A percentile compares a stretch with the other conserved stretches of the same genome.
phyloP scores from a whole-genome alignment of 345 rosid species.

The Lepidium sativum region DNA sequence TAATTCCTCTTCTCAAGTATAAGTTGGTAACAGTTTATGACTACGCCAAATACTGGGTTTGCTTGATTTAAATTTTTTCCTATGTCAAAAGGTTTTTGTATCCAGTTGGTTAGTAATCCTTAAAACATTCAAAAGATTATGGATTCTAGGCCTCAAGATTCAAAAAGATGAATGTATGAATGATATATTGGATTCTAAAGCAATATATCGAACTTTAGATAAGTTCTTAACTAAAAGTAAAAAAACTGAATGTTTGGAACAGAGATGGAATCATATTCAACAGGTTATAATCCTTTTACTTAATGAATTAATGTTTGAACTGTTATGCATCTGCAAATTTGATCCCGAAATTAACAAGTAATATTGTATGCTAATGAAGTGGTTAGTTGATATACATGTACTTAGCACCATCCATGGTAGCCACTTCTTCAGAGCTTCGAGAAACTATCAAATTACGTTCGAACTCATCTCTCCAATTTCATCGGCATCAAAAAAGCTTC shows the following conservation, averaged over 20 bases:
- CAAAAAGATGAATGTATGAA: constrained; percentile 23
- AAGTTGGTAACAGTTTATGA: constrained; percentile 16
- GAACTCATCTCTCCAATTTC: constrained; percentile 49
- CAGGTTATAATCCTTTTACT: constrained; percentile 79
- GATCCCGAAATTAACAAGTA: background rate
- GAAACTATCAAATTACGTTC: constrained; percentile 43
- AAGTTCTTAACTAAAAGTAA: constrained; percentile 25
- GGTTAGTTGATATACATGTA: constrained; percentile 25
- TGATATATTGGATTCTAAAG: constrained; percentile 12
- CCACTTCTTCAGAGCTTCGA: constrained; percentile 35
- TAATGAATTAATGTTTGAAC: constrained; percentile 38
- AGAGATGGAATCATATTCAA: constrained; percentile 80
- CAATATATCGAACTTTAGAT: constrained; percentile 15
- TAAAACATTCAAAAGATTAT: background rate
- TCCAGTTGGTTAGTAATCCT: background rate
- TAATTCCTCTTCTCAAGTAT: background rate
- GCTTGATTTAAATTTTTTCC: background rate
- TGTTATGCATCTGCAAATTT: background rate
- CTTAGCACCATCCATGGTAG: constrained; percentile 31
- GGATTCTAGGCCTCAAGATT: constrained; percentile 23
- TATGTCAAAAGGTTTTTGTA: constrained; percentile 6
- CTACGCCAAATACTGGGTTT: background rate
- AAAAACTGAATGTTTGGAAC: constrained; percentile 63
- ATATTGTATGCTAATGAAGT: constrained; percentile 13
- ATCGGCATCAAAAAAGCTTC: constrained; percentile 4